phyloP scores from a whole-genome alignment of 1,284 basidiomycete species.

The Pyrrhoderma lamaoense region DNA sequence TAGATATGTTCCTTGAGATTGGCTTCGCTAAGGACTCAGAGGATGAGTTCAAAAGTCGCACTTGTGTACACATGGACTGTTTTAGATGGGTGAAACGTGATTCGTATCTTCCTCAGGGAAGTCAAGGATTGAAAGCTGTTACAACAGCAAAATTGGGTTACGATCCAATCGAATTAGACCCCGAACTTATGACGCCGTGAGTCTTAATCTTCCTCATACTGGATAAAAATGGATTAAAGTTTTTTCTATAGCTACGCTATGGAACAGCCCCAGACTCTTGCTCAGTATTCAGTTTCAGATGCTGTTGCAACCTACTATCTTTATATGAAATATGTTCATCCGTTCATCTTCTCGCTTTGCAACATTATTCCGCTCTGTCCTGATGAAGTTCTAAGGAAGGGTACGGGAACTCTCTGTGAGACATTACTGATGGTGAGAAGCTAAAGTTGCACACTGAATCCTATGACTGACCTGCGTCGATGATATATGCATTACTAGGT shows the following conservation, averaged over 20 bases:
- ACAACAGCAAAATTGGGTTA: conserved; percentile 97
- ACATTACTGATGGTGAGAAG: conserved; percentile 89
- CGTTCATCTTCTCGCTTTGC: conserved; percentile 98
- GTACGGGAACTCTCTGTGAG: conserved; percentile 94
- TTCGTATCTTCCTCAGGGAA: conserved; percentile 98
- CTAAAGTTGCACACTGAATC: conserved; percentile 4
- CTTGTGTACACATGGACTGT: conserved; percentile 98
- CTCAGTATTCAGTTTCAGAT: conserved; percentile 99
- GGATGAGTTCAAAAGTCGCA: conserved; percentile 91
- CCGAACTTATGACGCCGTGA: conserved; percentile 98
- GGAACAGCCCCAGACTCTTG: conserved; percentile 92
- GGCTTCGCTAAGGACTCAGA: conserved; percentile 91
- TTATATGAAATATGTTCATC: conserved; percentile 99
- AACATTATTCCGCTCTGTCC: conserved; percentile 98
- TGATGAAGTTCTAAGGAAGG: conserved; percentile 95
- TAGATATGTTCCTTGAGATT: conserved; percentile 95
- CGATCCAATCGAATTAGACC: conserved; percentile 95
- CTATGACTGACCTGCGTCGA: conserved; percentile 1
- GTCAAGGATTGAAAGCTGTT: conserved; percentile 97
- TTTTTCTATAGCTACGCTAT: conserved; percentile 73
- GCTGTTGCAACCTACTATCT: conserved; percentile 99
- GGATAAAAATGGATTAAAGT: conserved; percentile 1
- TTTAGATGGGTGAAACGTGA: conserved; percentile 99
- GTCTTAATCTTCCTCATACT: conserved; percentile 25
- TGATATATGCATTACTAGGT: conserved; percentile 47